Conservation (phyloP, 2,329 filamentous ascomycete genomes). For the Fusarium austroafricanum region DNA sequence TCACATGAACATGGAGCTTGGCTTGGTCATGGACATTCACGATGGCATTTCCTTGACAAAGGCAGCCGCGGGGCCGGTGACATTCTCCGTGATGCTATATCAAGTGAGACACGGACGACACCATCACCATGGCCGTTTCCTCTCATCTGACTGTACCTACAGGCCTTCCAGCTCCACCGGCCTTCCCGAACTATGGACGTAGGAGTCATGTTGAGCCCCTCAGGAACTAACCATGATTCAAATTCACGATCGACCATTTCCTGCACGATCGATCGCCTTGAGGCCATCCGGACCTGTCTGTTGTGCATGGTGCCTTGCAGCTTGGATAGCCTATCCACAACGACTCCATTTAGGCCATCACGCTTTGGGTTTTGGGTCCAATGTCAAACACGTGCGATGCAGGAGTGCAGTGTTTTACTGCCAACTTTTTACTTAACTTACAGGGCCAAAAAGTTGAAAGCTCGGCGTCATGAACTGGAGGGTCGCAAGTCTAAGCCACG, state of each 20-base stretch:
- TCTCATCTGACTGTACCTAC: slow-evolving; percentile 48
- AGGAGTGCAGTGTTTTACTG: neutral
- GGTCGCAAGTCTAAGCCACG: slow-evolving; percentile 42
- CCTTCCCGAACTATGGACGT: slow-evolving; percentile 20
- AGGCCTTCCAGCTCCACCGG: slow-evolving; percentile 34
- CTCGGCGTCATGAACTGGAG: slow-evolving; percentile 14
- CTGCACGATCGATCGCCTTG: slow-evolving; percentile 46
- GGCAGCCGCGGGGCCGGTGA: slow-evolving; percentile 29
- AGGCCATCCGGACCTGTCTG: slow-evolving; percentile 30
- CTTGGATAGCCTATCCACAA: slow-evolving; percentile 29
- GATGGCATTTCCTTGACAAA: slow-evolving; percentile 15
- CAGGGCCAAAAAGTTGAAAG: slow-evolving; percentile 6
- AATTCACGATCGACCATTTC: slow-evolving; percentile 44
- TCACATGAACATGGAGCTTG: slow-evolving; percentile 20
- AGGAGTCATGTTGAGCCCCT: slow-evolving; percentile 44
- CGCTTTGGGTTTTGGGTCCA: slow-evolving; percentile 22
- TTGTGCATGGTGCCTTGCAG: slow-evolving; percentile 47
- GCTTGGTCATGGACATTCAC: slow-evolving; percentile 10
- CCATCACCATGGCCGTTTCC: slow-evolving; percentile 37
- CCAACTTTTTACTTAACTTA: slow-evolving; percentile 14
- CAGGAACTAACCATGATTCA: slow-evolving; percentile 44
- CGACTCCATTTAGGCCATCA: slow-evolving; percentile 36
- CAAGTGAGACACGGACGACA: slow-evolving; percentile 47
- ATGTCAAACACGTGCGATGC: slow-evolving; percentile 35
- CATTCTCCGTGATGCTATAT: slow-evolving; percentile 17